Percentiles rank a stretch among this genome's conserved stretches.
phyloP scores from a whole-genome alignment of 345 rosid species.

The Dovyalis caffra region DNA sequence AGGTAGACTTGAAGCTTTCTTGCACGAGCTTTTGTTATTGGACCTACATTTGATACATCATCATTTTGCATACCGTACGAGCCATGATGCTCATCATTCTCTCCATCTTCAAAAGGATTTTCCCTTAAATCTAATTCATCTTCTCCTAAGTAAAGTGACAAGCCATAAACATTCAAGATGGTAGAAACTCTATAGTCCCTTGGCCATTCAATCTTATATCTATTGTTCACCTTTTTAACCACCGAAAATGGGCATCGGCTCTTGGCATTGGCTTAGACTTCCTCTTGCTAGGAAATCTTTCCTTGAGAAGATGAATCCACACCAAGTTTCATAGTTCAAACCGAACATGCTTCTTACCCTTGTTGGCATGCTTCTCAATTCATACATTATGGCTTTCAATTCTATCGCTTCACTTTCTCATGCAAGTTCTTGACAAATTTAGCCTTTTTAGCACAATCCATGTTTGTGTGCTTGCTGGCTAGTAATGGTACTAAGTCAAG shows the following conservation, averaged over 20 bases:
- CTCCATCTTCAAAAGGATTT: too few relatives aligned
- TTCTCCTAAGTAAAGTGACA: too few relatives aligned
- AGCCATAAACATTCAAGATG: too few relatives aligned
- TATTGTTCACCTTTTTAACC: not conserved
- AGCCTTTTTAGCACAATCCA: too few relatives aligned
- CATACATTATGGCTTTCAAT: too few relatives aligned
- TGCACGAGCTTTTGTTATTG: too few relatives aligned
- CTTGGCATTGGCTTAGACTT: not conserved
- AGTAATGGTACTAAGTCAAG: not conserved
- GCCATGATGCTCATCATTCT: too few relatives aligned
- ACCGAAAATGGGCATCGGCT: not conserved
- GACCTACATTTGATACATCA: too few relatives aligned
- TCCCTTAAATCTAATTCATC: too few relatives aligned
- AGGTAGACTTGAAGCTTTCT: too few relatives aligned
- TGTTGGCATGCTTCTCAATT: not conserved
- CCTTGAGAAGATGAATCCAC: not conserved
- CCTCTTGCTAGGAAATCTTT: not conserved
- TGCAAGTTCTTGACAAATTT: not conserved
- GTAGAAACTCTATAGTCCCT: not conserved
- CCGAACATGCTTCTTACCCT: not conserved
- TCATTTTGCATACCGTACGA: too few relatives aligned
- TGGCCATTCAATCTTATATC: not conserved
- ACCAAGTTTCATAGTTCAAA: not conserved
- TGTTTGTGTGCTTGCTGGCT: too few relatives aligned
- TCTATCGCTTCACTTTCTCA: not conserved